Conservation (phyloP, 1,139 yeast species). For the Suhomyces choctaworum region DNA sequence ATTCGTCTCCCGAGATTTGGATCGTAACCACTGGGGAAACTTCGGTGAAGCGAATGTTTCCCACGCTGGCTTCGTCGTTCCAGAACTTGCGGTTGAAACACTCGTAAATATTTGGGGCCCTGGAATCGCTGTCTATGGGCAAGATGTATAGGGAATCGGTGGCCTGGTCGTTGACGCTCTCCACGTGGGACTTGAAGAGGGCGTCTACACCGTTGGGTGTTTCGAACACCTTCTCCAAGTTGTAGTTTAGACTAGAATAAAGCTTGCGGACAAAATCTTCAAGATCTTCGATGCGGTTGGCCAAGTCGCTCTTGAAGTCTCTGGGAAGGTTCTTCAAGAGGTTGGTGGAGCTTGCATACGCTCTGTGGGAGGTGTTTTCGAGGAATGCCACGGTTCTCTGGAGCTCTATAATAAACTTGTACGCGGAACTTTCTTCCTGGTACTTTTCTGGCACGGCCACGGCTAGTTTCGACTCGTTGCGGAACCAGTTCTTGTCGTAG, state of each 20-base stretch:
- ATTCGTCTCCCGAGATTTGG: slow-evolving; percentile 30
- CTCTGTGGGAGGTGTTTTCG: slow-evolving; percentile 18
- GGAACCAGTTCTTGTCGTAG: slow-evolving; percentile 16
- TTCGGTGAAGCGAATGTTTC: slow-evolving; percentile 28
- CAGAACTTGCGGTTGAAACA: slow-evolving; percentile 41
- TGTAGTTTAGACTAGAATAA: slow-evolving; percentile 20
- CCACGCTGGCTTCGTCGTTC: slow-evolving; percentile 33
- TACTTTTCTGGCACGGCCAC: slow-evolving; percentile 10
- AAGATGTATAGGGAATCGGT: slow-evolving; percentile 30
- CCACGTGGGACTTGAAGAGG: slow-evolving; percentile 28
- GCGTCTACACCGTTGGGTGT: slow-evolving; percentile 12
- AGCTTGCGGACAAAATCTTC: slow-evolving; percentile 36
- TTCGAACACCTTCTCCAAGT: slow-evolving; percentile 16
- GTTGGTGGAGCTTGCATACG: slow-evolving; percentile 25
- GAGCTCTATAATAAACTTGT: slow-evolving; percentile 25
- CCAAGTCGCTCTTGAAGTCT: slow-evolving; percentile 23
- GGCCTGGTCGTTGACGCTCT: slow-evolving; percentile 27
- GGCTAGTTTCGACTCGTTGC: slow-evolving; percentile 10
- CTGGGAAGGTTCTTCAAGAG: slow-evolving; percentile 25
- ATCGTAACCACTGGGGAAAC: slow-evolving; percentile 38
- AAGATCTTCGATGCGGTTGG: slow-evolving; percentile 26
- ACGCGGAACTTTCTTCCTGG: slow-evolving; percentile 10
- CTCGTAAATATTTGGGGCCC: slow-evolving; percentile 30
- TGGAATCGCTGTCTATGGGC: slow-evolving; percentile 37
- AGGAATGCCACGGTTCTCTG: slow-evolving; percentile 27